phyloP scores from a whole-genome alignment of 2,329 filamentous ascomycete genomes.

The Diplodia corticola region DNA sequence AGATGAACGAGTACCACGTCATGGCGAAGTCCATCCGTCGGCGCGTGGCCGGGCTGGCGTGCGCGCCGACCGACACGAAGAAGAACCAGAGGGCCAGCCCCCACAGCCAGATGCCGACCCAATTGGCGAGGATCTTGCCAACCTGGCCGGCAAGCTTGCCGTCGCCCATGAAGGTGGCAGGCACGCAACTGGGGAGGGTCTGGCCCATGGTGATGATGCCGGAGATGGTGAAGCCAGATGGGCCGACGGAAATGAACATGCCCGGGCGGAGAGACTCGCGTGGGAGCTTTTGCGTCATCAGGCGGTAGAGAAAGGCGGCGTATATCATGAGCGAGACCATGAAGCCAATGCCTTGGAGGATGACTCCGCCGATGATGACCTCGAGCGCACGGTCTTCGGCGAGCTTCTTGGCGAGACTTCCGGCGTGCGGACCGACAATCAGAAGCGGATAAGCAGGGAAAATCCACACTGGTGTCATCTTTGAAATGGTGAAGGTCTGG shows the following conservation, averaged over 20 bases:
- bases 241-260: constrained; percentile 84
- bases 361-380: constrained; percentile 60
- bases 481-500: constrained; percentile 69
- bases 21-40: constrained; percentile 73
- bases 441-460: constrained; percentile 83
- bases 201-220: constrained; percentile 61
- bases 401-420: constrained; percentile 53
- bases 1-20: constrained; percentile 84
- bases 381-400: constrained; percentile 47
- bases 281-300: constrained; percentile 86
- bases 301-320: constrained; percentile 77
- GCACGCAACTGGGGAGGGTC: constrained; percentile 50
- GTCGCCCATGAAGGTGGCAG: constrained; percentile 57
- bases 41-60: constrained; percentile 65
- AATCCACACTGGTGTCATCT: constrained; percentile 87
- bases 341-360: constrained; percentile 65
- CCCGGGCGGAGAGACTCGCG: constrained; percentile 73
- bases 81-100: constrained; percentile 84
- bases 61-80: constrained; percentile 72
- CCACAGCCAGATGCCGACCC: constrained; percentile 77
- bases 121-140: constrained; percentile 58
- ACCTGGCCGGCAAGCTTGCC: constrained; percentile 57
- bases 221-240: constrained; percentile 67
- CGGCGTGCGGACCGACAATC: constrained; percentile 72
- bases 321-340: constrained; percentile 76